These are phyloP conservation scores for Aspergillus sp. DNA, from an alignment of 2,329 filamentous ascomycete genomes.

Conservation along the genomic window DNA sequence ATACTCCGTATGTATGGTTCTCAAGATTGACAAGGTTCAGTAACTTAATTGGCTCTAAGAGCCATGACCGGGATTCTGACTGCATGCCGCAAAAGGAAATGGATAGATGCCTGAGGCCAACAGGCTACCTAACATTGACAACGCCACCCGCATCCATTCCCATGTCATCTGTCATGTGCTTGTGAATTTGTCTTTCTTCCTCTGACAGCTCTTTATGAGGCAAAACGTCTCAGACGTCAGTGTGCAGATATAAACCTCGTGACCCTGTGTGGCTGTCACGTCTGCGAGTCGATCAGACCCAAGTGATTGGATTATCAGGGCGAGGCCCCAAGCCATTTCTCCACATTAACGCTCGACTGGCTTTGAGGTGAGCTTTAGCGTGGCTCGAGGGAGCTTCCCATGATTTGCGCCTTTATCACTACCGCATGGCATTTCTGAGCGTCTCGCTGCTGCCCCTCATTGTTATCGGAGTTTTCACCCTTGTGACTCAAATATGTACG, in stretches of 20 bases:
- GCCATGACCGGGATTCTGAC: background rate
- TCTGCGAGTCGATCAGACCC: conserved; percentile 7
- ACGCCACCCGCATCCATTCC: too few species aligned
- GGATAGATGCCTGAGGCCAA: too few species aligned
- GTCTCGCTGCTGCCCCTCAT: background rate
- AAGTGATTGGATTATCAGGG: conserved; percentile 1
- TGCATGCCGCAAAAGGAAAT: background rate
- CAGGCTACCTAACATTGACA: too few species aligned
- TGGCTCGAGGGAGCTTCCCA: background rate
- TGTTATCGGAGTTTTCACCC: background rate
- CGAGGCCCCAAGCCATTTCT: conserved; percentile 1
- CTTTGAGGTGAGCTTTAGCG: background rate
- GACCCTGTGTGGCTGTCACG: conserved; percentile 4
- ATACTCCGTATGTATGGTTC: background rate
- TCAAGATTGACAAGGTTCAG: background rate
- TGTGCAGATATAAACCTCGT: background rate
- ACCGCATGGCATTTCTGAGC: conserved; percentile 2
- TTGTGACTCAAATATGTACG: background rate
- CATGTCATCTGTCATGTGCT: too few species aligned
- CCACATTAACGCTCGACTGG: background rate
- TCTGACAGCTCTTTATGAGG: background rate
- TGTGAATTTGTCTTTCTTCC: too few species aligned
- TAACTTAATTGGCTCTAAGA: too few species aligned
- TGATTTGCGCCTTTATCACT: background rate
- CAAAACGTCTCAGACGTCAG: conserved; percentile 4